Conservation (phyloP, 441 rosid genomes). For the Gossypium schwendimanii region DNA sequence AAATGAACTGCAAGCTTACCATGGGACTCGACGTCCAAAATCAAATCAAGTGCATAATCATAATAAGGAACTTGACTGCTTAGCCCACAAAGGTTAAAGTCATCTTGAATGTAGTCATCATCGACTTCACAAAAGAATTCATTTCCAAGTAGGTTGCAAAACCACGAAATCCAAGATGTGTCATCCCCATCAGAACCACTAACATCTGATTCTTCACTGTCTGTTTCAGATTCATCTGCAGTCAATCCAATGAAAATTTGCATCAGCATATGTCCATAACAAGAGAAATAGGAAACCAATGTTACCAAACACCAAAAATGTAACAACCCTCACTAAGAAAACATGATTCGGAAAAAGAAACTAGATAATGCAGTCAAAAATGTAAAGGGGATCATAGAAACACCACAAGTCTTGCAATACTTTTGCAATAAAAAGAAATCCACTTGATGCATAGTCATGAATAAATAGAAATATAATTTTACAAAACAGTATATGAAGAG, state of each 20-base stretch:
- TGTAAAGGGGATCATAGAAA: neutral
- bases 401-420: neutral
- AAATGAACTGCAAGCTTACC: conserved; percentile 36
- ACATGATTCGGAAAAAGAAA: neutral
- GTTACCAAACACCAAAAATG: neutral
- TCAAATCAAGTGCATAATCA: conserved; percentile 75
- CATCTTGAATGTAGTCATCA: conserved; percentile 75
- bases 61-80: conserved; percentile 77
- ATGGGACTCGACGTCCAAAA: conserved; percentile 66
- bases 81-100: conserved; percentile 66
- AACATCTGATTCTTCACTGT: conserved; percentile 66
- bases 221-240: conserved; percentile 60
- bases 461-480: neutral
- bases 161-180: conserved; percentile 72
- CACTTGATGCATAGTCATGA: neutral
- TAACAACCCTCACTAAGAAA: neutral
- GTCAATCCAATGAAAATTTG: conserved; percentile 9
- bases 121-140: conserved; percentile 80
- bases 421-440: neutral
- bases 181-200: conserved; percentile 79
- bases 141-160: conserved; percentile 67
- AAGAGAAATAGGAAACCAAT: neutral
- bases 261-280: neutral
- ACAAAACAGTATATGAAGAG: neutral
- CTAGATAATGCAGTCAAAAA: neutral